Base-by-base conservation (phyloP, 225 moss, liverwort and hornwort genomes). In the Physcomitrellopsis africana region DNA sequence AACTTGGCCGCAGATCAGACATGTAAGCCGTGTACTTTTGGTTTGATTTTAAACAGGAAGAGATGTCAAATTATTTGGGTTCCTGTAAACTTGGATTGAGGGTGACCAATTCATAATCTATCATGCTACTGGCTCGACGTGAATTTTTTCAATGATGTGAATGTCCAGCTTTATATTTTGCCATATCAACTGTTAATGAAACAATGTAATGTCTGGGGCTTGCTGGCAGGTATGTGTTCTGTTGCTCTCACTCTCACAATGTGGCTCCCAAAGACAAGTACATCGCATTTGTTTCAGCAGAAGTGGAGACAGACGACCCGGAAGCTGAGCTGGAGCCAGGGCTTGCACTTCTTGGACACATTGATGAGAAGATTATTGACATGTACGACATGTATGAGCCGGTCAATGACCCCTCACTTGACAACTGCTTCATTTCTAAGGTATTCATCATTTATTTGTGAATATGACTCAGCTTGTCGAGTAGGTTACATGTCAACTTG, bases 311-410 rank as follows among this genome's bases (percentile, higher is more conserved):
- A 47, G 79, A 89, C 19, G 77, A 26, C 63, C 91, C 89, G 11
- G 92, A 95, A 72, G 81, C 81, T 37, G 94, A 95, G 83, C 75
- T 92, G 73, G 89, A 87, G 74, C 79, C 87, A 26, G 92, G 92
- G 63, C 81, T 90, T 68, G 89, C 87, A 77, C 75, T 94, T 20
- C 86, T 92, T 9, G 94, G 92, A 46, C 81, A 87, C 23, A 59
- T 91, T 67, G 89, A 92, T 67, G 94, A 91, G 80, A 83, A 67
- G 79, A 84, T 94, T 29, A 65, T 89, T 47, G 86, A 92, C 19
- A 58, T 89, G 62, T 87, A 92, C 68, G 94, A 94, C 69, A 80
- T 85, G 84, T 87, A 84, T 77, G 92, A 94, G 80, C 94, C 94
- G 68, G 88, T 86, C 69, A 94, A 94, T 74, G 89, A 94, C 56